Conservation (phyloP, 768 basidiomycete species). For the Collybia sordida region DNA sequence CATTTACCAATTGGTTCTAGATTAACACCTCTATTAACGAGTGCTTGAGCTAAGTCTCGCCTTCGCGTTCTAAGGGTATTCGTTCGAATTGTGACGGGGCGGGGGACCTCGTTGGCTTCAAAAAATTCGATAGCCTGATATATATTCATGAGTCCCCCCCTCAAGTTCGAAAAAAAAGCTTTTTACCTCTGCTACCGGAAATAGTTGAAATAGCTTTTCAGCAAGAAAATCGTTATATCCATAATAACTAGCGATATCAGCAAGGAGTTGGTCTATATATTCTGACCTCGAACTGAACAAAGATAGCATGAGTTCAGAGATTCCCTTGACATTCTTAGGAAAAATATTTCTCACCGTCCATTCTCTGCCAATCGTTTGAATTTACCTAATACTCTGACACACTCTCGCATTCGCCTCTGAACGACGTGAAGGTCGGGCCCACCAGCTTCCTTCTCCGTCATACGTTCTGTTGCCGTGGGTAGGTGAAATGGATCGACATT, state of each 20-base stretch:
- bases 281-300: slow-evolving; percentile 77
- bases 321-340: slow-evolving; percentile 2
- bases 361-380: slow-evolving; percentile 68
- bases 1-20: slow-evolving; percentile 99
- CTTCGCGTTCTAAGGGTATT: slow-evolving; percentile 94
- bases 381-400: slow-evolving; percentile 67
- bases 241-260: slow-evolving; percentile 93
- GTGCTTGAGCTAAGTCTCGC: slow-evolving; percentile 89
- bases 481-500: slow-evolving; percentile 57
- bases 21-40: slow-evolving; percentile 95
- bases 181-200: slow-evolving; percentile 86
- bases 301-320: slow-evolving; percentile 7
- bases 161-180: slow-evolving; percentile 1
- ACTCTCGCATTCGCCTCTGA: slow-evolving; percentile 78
- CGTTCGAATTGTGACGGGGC: slow-evolving; percentile 97
- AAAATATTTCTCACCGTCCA: slow-evolving; percentile 52
- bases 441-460: slow-evolving; percentile 66
- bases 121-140: slow-evolving; percentile 94
- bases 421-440: slow-evolving; percentile 74
- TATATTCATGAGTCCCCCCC: slow-evolving; percentile 8
- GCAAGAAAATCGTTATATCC: slow-evolving; percentile 96
- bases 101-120: slow-evolving; percentile 92
- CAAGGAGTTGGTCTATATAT: slow-evolving; percentile 82
- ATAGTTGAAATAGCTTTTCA: slow-evolving; percentile 92
- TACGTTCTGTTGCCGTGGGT: slow-evolving; percentile 70